Evolutionary conservation across 306 rosid species (phyloP), one percentile per base, ranked within the genome.

Genomic region (Malus fusca): DNA sequence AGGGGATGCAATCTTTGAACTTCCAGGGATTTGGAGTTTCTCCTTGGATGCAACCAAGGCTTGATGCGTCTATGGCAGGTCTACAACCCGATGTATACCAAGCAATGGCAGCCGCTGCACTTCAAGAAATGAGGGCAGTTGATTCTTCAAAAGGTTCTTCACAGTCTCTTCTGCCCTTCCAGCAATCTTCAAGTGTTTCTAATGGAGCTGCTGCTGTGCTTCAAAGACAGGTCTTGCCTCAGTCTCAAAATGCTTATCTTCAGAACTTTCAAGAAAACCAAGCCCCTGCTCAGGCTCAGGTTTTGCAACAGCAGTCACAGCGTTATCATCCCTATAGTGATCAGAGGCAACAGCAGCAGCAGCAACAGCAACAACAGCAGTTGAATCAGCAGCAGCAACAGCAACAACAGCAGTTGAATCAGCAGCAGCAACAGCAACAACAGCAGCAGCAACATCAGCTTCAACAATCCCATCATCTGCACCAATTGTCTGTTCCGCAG

Each of bases 41-140:
- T 40, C 93, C 96, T 72, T 90, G 96, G 96, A 84, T 90, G 93
- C 97, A 87, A 81, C 91, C 90, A 31, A 83, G 97, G 85, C 84
- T 90, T 25, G 96, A 92, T 69, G 85, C 87, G 53, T 78, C 96
- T 66, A 73, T 92, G 88, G 82, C 88, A 72, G 87, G 87, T 79
- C 60, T 88, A 85, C 93, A 82, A 69, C 71, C 93, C 26, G 97
- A 92, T 69, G 73, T 92, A 77, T 90, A 88, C 79, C 97, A 92
- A 80, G 93, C 96, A 55, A 90, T 87, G 80, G 92, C 96, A 15
- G 88, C 97, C 42, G 92, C 96, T 56, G 93, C 96, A 23, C 88
- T 90, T 77, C 97, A 90, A 83, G 97, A 92, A 71, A 88, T 87
- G 84, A 85, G 97, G 88, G 78, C 80, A 35, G 68, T 85, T 21